A percentile compares a stretch with the other conserved stretches of the same genome.
These are phyloP conservation scores for Gastrolobium villosum DNA, from an alignment of 306 rosid species.

Conservation along the genomic window DNA sequence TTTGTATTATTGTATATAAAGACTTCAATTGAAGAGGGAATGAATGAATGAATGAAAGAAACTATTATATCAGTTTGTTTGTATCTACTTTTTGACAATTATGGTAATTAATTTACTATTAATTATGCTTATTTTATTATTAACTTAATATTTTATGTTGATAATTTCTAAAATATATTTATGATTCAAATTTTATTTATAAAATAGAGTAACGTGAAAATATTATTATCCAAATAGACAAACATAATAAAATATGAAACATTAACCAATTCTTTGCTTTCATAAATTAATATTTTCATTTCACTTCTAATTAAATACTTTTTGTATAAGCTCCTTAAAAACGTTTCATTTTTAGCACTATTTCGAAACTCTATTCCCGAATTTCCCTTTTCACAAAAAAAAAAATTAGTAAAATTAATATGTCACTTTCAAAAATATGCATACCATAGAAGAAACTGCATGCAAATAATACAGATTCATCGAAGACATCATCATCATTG, in stretches of 20 bases:
- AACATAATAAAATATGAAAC: neutral
- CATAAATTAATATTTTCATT: neutral
- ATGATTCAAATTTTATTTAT: neutral
- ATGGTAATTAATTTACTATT: neutral
- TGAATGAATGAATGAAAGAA: too few relatives aligned
- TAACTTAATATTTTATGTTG: neutral
- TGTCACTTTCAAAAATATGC: conserved; percentile 29
- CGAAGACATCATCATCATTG: conserved; percentile 12
- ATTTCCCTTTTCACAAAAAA: neutral
- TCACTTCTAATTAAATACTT: neutral
- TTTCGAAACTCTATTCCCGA: neutral
- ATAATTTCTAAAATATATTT: neutral
- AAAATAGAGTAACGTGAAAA: neutral
- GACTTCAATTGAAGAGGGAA: too few relatives aligned
- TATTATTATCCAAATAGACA: neutral
- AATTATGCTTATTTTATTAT: too few relatives aligned
- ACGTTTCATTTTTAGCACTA: neutral
- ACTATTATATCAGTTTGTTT: too few relatives aligned
- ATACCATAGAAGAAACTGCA: neutral
- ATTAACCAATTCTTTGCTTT: neutral
- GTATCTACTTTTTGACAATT: too few relatives aligned
- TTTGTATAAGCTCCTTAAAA: neutral
- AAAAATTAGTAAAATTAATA: neutral
- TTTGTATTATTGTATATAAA: too few relatives aligned
- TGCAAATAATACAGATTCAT: conserved; percentile 4